Conservation (phyloP, 768 basidiomycete species). For the Cyclocybe cylindracea region DNA sequence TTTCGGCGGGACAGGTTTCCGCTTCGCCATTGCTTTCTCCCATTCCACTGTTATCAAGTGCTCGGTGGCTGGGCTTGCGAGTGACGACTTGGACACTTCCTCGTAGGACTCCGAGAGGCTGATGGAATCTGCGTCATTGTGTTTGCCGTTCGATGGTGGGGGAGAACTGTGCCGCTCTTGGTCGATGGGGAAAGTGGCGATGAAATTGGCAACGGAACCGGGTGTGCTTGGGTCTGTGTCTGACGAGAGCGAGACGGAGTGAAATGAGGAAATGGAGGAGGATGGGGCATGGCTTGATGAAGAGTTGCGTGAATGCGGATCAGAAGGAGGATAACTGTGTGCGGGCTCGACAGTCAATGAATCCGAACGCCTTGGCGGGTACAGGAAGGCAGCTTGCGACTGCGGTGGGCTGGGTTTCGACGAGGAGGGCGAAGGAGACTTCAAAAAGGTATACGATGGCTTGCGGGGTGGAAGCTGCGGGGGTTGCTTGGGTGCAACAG, state of each 20-base stretch:
- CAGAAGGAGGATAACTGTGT: constrained; percentile 56
- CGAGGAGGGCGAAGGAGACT: constrained; percentile 37
- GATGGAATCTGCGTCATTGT: constrained; percentile 47
- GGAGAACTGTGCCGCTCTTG: constrained; percentile 21
- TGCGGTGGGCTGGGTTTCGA: constrained; percentile 22
- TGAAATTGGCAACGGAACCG: constrained; percentile 41
- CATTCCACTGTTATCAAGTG: constrained; percentile 49
- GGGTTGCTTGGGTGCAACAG: constrained; percentile 23
- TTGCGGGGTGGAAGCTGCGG: constrained; percentile 73
- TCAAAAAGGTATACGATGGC: constrained; percentile 51
- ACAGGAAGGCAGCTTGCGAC: constrained; percentile 23
- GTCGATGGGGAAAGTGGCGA: constrained; percentile 50
- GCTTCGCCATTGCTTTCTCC: constrained; percentile 43
- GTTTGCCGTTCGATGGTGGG: constrained; percentile 3
- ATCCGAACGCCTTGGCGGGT: constrained; percentile 39
- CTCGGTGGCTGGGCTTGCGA: constrained; percentile 51
- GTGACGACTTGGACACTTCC: constrained; percentile 56
- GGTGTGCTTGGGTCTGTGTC: constrained; percentile 49
- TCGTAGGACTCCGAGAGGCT: constrained; percentile 78
- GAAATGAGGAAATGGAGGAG: constrained; percentile 81
- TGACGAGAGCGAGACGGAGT: constrained; percentile 80
- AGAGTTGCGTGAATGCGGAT: constrained; percentile 28
- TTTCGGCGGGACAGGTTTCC: constrained; percentile 41
- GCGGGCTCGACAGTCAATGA: constrained; percentile 57
- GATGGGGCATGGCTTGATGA: constrained; percentile 51